Percentiles rank a stretch among this genome's conserved stretches.
These are phyloP conservation scores for Globisporangium cederbergense DNA, from an alignment of 352 stramenopile genomes.

Conservation along the genomic window DNA sequence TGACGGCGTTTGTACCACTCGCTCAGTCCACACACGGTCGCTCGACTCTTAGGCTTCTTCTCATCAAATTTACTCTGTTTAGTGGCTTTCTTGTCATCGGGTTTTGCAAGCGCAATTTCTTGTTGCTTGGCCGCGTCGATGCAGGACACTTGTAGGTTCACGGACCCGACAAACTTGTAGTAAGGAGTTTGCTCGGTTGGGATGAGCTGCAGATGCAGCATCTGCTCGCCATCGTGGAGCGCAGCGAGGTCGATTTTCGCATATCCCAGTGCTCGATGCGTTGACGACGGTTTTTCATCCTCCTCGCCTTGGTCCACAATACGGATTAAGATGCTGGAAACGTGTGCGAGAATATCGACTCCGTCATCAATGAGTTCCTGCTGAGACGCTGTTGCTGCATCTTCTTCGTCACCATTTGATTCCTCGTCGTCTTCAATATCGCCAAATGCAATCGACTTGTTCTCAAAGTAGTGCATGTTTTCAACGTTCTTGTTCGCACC, in stretches of 20 bases:
- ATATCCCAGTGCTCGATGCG: constrained; percentile 28
- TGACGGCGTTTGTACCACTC: constrained; percentile 34
- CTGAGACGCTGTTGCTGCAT: constrained; percentile 1
- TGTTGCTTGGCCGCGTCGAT: constrained; percentile 13
- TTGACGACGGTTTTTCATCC: neutral
- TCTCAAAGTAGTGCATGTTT: constrained; percentile 29
- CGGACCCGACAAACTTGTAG: constrained; percentile 48
- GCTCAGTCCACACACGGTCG: constrained; percentile 20
- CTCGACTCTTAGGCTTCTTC: neutral
- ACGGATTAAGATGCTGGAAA: constrained; percentile 44
- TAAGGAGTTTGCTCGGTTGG: constrained; percentile 37
- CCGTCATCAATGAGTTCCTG: constrained; percentile 17
- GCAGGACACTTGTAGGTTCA: constrained; percentile 35
- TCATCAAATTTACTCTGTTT: neutral
- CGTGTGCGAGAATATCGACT: constrained; percentile 29
- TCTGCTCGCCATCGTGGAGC: constrained; percentile 31
- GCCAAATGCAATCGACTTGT: constrained; percentile 25
- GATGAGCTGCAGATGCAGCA: constrained; percentile 39
- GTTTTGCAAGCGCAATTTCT: neutral
- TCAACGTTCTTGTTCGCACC: constrained; percentile 7
- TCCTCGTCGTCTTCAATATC: constrained; percentile 11
- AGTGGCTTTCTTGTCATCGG: neutral
- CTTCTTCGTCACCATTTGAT: neutral
- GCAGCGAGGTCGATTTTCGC: constrained; percentile 49
- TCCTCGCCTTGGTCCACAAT: constrained; percentile 33